Conservation (phyloP, 768 basidiomycete species). For the Russula abietina region DNA sequence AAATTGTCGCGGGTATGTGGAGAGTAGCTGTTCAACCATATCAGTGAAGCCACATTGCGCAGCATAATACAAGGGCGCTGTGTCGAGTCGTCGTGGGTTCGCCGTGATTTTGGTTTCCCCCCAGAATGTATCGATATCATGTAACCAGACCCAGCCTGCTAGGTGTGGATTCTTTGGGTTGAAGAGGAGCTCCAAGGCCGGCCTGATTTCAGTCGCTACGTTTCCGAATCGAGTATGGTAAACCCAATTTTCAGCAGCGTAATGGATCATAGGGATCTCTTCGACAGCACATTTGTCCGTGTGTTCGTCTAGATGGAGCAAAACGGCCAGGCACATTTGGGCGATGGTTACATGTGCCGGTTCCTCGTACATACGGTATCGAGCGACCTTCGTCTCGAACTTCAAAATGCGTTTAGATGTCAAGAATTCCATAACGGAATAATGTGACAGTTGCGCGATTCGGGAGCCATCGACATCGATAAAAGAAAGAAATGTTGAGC, state of each 20-base stretch:
- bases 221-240: constrained; percentile 11
- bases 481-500: constrained; percentile 10
- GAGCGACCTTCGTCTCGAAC: constrained; percentile 1
- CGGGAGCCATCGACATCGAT: constrained; percentile 7
- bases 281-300: background rate
- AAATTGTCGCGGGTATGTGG: constrained; percentile 2
- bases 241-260: constrained; percentile 13
- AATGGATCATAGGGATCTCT: constrained; percentile 12
- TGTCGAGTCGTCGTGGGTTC: constrained; percentile 1
- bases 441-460: constrained; percentile 6
- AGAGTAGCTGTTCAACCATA: background rate
- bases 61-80: constrained; percentile 11
- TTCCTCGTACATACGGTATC: constrained; percentile 1
- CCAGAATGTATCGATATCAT: constrained; percentile 10
- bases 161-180: constrained; percentile 10
- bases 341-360: constrained; percentile 6
- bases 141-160: constrained; percentile 15
- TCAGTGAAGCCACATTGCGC: constrained; percentile 3
- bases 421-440: constrained; percentile 13
- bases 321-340: constrained; percentile 10
- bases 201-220: background rate
- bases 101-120: background rate
- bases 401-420: constrained; percentile 8
- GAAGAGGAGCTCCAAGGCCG: constrained; percentile 4
- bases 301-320: constrained; percentile 6